Conservation (phyloP, 1,284 basidiomycete genomes). For the Phaffia rhodozyma region DNA sequence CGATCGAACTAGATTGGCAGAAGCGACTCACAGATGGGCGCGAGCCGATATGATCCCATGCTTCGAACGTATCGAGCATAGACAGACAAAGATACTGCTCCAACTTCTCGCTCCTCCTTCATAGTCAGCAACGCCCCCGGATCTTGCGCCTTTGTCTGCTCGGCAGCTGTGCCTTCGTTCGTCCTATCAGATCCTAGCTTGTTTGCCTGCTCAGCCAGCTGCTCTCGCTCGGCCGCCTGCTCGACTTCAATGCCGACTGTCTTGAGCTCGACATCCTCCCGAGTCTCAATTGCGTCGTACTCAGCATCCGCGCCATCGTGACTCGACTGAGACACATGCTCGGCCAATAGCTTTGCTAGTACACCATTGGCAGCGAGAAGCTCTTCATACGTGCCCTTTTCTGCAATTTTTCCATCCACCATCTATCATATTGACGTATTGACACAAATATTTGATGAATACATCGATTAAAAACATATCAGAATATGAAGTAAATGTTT, state of each 20-base stretch:
- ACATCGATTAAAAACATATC: neutral
- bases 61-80: conserved; percentile 15
- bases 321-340: conserved; percentile 14
- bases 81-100: conserved; percentile 15
- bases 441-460: neutral
- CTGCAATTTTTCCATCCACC: conserved; percentile 26
- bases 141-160: conserved; percentile 1
- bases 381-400: conserved; percentile 31
- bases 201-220: neutral
- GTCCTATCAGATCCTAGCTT: neutral
- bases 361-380: conserved; percentile 37
- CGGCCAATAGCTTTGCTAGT: conserved; percentile 46
- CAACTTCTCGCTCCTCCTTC: conserved; percentile 22
- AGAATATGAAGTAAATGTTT: neutral
- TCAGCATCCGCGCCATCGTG: neutral
- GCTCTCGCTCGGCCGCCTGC: neutral
- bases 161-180: neutral
- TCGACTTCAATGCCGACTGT: neutral
- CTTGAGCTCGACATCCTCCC: conserved; percentile 5
- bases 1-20: neutral
- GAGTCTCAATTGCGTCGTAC: neutral
- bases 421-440: neutral
- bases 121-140: conserved; percentile 9
- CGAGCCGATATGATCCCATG: neutral
- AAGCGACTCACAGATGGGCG: too few relatives aligned